These are phyloP conservation scores for Monilinia fructicola DNA, from an alignment of 2,329 filamentous ascomycete species.

Conservation along the genomic window DNA sequence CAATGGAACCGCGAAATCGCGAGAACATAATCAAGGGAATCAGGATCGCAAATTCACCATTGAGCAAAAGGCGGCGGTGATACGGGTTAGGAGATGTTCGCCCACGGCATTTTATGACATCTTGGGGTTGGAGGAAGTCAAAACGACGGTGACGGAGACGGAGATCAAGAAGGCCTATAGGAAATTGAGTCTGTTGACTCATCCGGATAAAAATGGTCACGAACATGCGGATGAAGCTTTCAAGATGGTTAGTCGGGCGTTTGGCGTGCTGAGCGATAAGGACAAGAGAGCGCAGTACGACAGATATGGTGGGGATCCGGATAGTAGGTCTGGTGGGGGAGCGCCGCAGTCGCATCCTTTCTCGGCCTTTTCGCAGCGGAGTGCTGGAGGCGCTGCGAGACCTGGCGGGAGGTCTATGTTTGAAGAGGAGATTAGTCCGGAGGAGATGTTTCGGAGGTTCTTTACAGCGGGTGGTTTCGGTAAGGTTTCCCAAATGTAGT, in stretches of 20 bases:
- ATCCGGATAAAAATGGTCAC: constrained; percentile 98
- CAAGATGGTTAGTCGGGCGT: constrained; percentile 94
- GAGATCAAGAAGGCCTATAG: constrained; percentile 98
- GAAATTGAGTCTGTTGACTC: constrained; percentile 88
- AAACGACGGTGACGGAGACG: constrained; percentile 66
- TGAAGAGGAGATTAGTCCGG: constrained; percentile 90
- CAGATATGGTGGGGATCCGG: constrained; percentile 86
- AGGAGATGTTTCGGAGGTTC: constrained; percentile 96
- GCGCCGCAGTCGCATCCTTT: constrained; percentile 59
- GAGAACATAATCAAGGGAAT: constrained; percentile 58
- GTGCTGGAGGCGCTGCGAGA: constrained; percentile 34
- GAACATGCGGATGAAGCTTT: constrained; percentile 95
- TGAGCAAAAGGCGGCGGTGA: constrained; percentile 88
- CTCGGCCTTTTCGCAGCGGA: constrained; percentile 56
- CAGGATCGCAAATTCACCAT: constrained; percentile 72
- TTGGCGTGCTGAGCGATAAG: constrained; percentile 87
- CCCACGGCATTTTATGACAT: constrained; percentile 96
- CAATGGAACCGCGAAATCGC: constrained; percentile 43
- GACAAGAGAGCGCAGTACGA: constrained; percentile 92
- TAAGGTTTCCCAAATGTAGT: background rate
- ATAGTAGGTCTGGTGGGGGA: constrained; percentile 71
- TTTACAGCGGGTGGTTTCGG: constrained; percentile 74
- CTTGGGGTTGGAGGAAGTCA: constrained; percentile 66
- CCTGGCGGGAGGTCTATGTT: constrained; percentile 64
- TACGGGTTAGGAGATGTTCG: constrained; percentile 81